These are phyloP conservation scores for Thielaviopsis punctulata DNA, from an alignment of 2,329 filamentous ascomycete species.

Conservation along the genomic window DNA sequence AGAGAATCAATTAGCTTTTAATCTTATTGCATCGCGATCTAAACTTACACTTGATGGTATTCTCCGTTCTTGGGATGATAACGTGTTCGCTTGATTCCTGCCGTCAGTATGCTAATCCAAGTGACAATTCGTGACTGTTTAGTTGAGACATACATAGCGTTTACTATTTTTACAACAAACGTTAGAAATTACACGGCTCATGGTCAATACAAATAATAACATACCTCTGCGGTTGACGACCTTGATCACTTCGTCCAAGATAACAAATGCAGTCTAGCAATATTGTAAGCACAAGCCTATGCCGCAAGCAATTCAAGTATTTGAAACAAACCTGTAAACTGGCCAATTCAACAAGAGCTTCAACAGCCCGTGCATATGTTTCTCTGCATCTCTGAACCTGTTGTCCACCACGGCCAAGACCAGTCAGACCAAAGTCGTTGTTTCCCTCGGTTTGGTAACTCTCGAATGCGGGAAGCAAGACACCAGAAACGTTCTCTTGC, in stretches of 20 bases:
- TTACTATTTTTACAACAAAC: conserved; percentile 38
- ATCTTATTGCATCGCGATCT: not conserved
- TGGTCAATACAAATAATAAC: not conserved
- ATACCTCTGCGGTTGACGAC: conserved; percentile 87
- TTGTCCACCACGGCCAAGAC: conserved; percentile 89
- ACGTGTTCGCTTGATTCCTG: conserved; percentile 58
- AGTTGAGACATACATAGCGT: conserved; percentile 59
- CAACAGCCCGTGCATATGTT: conserved; percentile 88
- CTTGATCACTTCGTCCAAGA: conserved; percentile 97
- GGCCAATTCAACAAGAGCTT: conserved; percentile 86
- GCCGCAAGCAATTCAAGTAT: not conserved
- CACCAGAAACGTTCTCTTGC: conserved; percentile 97
- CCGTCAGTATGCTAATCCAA: too few relatives aligned
- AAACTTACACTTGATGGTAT: conserved; percentile 84
- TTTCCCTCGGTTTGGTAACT: conserved; percentile 75
- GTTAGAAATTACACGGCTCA: conserved; percentile 13
- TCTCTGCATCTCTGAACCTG: conserved; percentile 90
- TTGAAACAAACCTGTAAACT: conserved; percentile 52
- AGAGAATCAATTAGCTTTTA: not conserved
- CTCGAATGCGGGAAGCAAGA: conserved; percentile 85
- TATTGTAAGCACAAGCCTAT: not conserved
- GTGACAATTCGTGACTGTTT: too few relatives aligned
- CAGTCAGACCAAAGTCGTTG: conserved; percentile 92
- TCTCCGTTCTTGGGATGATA: conserved; percentile 94
- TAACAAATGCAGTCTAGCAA: conserved; percentile 75